Evolutionary conservation across 495 filamentous ascomycete genomes (phyloP), one percentile per base, ranked within the genome.

Genomic region (Monascus purpureus): DNA sequence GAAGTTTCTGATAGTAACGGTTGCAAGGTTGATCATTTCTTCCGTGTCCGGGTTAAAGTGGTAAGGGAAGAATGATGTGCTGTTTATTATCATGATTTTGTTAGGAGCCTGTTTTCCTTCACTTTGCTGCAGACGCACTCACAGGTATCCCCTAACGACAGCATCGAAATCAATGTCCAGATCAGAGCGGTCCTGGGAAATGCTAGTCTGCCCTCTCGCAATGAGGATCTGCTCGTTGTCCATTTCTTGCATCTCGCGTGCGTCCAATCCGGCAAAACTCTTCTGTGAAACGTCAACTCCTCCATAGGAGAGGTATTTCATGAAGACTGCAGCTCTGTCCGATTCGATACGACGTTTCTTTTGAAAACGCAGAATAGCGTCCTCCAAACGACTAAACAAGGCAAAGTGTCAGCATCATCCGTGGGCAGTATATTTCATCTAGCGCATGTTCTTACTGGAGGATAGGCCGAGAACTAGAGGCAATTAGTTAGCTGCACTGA

Each of bases 111-210:
- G 20, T 9, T 5, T 5, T 9, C 20, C 9, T 22, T 22, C 9
- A 9, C 20, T 9, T 22, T 22, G 20, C 5, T 22, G 20, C n/a
- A 22, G 20, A 22, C 9, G 15, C 28, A 57, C 61, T 57, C 44
- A 92, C 81, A 95, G 50, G 49, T 82, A 96, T 2, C 79, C 85
- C 29, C 77, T 73, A 0, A 65, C 75, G 20, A 93, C 72, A 27
- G 67, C 70, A 33, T 77, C 66, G 35, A 95, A 96, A 42, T 93
- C 82, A 6, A 99, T 70, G 2, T 65, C 62, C 68, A 82, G 83
- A n/a, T 72, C 51, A 6, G 40, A 38, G 1, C 30, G 37, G 4
- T 55, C 46, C 17, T 40, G 30, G 1, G 35, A 31, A 15, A 61
- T 53, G 15, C 36, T 34, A 0, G 53, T 53, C 30, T 49, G 42